phyloP scores from a whole-genome alignment of 2,329 filamentous ascomycete genomes.

The Paracoccidioides lutzii region DNA sequence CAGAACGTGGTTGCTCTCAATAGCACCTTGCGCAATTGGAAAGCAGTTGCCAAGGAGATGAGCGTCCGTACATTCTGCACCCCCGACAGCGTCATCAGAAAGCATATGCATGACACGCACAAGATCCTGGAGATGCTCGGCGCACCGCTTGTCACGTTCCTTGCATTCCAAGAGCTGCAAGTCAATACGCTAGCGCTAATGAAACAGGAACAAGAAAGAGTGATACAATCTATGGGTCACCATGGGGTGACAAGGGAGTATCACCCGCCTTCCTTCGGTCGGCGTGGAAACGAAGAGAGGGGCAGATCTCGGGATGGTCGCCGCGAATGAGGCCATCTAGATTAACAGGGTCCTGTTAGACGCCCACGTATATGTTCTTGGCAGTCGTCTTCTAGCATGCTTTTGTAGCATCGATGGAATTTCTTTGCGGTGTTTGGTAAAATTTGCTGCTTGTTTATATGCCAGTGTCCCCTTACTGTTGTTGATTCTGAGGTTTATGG shows the following conservation, averaged over 20 bases:
- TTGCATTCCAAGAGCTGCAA: slow-evolving; percentile 28
- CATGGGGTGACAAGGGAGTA: slow-evolving; percentile 10
- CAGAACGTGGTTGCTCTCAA: slow-evolving; percentile 27
- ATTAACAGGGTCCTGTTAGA: not conserved
- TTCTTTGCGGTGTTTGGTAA: not conserved
- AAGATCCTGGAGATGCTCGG: slow-evolving; percentile 39
- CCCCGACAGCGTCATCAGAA: slow-evolving; percentile 37
- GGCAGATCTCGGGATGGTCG: not conserved
- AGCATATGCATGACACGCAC: slow-evolving; percentile 37
- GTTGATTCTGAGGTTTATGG: not conserved
- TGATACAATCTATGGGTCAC: slow-evolving; percentile 8
- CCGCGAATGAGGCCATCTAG: not conserved
- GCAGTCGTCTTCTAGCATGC: not conserved
- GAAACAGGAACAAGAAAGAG: slow-evolving; percentile 19
- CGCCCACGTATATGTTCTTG: not conserved
- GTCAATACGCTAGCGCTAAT: slow-evolving; percentile 22
- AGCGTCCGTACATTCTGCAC: slow-evolving; percentile 38
- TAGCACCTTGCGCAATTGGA: slow-evolving; percentile 40
- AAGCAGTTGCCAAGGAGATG: slow-evolving; percentile 35
- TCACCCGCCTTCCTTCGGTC: slow-evolving; percentile 3
- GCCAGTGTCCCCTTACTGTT: not conserved
- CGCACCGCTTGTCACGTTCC: slow-evolving; percentile 26
- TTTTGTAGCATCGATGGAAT: not conserved
- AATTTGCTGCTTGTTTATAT: not conserved
- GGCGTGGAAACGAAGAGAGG: not conserved